These are phyloP conservation scores for Globisporangium iwayamae DNA, from an alignment of 352 stramenopile species.

Conservation along the genomic window DNA sequence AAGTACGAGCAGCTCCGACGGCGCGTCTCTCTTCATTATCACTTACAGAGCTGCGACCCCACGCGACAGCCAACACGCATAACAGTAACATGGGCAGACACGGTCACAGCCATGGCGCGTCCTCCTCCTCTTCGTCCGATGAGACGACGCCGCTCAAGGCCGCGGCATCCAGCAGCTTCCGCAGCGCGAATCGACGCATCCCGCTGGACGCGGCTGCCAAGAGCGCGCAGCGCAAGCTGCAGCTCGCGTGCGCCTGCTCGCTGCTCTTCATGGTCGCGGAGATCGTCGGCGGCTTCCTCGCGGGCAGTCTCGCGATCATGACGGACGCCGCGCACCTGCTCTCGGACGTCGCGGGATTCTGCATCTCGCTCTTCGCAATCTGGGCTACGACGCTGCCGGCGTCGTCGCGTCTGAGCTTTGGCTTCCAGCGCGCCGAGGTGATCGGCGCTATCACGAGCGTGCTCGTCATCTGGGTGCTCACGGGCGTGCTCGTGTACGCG, in stretches of 20 bases:
- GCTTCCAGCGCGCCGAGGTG: slow-evolving; percentile 93
- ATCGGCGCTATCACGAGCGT: slow-evolving; percentile 94
- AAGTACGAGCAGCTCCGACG: background rate
- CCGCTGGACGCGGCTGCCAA: slow-evolving; percentile 46
- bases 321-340: slow-evolving; percentile 79
- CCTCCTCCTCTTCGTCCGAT: slow-evolving; percentile 24
- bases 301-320: slow-evolving; percentile 94
- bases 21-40: background rate
- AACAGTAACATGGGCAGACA: background rate
- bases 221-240: slow-evolving; percentile 62
- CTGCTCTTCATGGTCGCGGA: slow-evolving; percentile 94
- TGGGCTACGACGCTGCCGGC: slow-evolving; percentile 67
- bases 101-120: slow-evolving; percentile 19
- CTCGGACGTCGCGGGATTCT: slow-evolving; percentile 70
- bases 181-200: slow-evolving; percentile 34
- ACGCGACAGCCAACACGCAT: background rate
- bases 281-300: slow-evolving; percentile 91
- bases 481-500: slow-evolving; percentile 91
- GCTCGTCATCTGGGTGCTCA: slow-evolving; percentile 92
- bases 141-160: slow-evolving; percentile 59
- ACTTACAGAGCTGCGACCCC: background rate
- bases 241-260: slow-evolving; percentile 72
- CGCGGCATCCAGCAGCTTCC: slow-evolving; percentile 14
- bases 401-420: slow-evolving; percentile 88
- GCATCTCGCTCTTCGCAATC: slow-evolving; percentile 74